Evolutionary conservation across 2,329 filamentous ascomycete genomes (phyloP), one percentile per base, ranked within the genome.

Genomic region (Penicillium sp.): DNA sequence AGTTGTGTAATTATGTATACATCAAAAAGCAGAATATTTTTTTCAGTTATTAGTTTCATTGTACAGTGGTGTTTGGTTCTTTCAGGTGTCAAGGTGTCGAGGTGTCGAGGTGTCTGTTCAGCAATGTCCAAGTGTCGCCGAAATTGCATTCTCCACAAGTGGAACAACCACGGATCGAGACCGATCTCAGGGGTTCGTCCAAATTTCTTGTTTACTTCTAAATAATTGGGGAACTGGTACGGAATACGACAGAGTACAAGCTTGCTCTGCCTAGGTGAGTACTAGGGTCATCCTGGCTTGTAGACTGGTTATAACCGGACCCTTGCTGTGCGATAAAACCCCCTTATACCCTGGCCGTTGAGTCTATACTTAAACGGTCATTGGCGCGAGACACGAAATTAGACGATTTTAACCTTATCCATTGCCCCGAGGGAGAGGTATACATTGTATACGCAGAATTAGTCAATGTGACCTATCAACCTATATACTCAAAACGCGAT

Each of bases 111-210:
- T 11, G 10, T 11, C 29, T 8, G 13, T 14, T 34, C 14, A 27
- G 24, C 24, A 5, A 27, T 27, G 24, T 27, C 24, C 24, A 27
- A 27, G 24, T 27, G 24, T 27, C 24, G 24, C 47, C 18, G 52
- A 54, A 50, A 54, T 58, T 45, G 43, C 24, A 34, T 52, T 56
- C 62, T 54, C 62, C 57, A 62, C 57, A 32, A 13, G 49, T 53
- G 52, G 61, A 55, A 36, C 45, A 52, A n/a, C 46, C 47, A 42
- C 46, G 57, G 49, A 47, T 54, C 47, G 47, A 47, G 27, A 43
- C 10, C 32, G 32, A 55, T 58, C 57, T 65, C 62, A 65, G 62
- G 62, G 62, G 62, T 65, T 63, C 56, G 50, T 57, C 53, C 21
- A 16, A 34, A 32, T 22, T 49, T 49, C 8, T 47, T 42, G 29